phyloP scores from a whole-genome alignment of 305 asterid species.

The Fraxinus ornus region DNA sequence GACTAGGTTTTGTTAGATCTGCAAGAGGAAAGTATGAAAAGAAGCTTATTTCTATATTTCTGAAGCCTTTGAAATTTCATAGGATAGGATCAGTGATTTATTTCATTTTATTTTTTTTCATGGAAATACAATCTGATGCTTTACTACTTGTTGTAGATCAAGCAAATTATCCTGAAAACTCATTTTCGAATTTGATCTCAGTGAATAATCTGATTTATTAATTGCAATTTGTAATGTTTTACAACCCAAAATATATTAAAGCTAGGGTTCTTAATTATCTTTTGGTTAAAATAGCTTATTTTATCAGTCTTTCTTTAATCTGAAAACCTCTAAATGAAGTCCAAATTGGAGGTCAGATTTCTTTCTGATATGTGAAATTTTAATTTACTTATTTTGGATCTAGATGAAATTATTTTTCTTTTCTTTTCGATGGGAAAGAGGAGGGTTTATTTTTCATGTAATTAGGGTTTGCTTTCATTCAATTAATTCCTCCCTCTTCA shows the following conservation, averaged over 20 bases:
- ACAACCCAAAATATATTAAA: neutral
- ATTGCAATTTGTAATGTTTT: neutral
- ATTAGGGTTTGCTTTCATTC: neutral
- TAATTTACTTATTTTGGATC: neutral
- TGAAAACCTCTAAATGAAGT: neutral
- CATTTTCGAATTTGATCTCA: neutral
- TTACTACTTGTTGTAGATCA: neutral
- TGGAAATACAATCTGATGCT: neutral
- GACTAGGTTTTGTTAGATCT: slow-evolving; percentile 46
- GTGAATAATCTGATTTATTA: neutral
- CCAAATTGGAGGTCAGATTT: neutral
- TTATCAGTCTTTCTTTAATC: neutral
- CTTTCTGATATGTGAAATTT: neutral
- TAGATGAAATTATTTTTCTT: neutral
- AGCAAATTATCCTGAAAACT: neutral
- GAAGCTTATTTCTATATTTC: slow-evolving; percentile 39
- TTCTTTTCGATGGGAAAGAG: neutral
- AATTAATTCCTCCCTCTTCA: neutral
- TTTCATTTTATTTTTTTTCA: neutral
- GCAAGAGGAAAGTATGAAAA: slow-evolving; percentile 51
- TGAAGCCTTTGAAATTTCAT: slow-evolving; percentile 10
- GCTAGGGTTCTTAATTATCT: neutral
- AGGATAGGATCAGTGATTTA: neutral
- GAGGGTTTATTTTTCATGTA: neutral
- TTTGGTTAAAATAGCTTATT: neutral